Conservation (phyloP, 768 basidiomycete species). For the Suillus bovinus region DNA sequence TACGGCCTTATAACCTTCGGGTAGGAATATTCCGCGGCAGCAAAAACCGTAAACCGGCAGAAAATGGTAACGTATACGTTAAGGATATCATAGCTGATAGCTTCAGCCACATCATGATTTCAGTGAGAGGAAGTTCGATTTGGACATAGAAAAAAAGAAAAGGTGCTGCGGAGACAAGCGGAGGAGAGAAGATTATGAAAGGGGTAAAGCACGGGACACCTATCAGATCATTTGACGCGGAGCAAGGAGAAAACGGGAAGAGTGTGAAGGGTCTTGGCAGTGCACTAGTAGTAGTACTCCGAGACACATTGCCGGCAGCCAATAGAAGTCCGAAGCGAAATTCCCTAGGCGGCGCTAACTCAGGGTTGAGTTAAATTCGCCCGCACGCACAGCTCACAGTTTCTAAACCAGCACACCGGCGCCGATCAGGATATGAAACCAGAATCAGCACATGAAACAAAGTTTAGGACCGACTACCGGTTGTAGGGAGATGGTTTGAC, state of each 20-base stretch:
- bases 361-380: constrained; percentile 16
- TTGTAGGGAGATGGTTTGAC: too few relatives aligned
- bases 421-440: neutral
- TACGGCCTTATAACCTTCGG: constrained; percentile 23
- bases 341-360: constrained; percentile 4
- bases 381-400: neutral
- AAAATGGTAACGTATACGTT: constrained; percentile 29
- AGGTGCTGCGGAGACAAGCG: constrained; percentile 26
- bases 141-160: constrained; percentile 4
- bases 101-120: constrained; percentile 12
- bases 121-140: constrained; percentile 13
- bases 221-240: neutral
- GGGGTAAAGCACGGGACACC: neutral
- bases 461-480: neutral
- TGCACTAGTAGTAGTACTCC: neutral
- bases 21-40: constrained; percentile 11
- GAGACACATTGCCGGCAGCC: constrained; percentile 10
- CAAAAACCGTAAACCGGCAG: constrained; percentile 12
- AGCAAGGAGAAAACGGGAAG: constrained; percentile 9
- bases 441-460: constrained; percentile 10
- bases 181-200: constrained; percentile 15
- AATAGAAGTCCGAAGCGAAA: constrained; percentile 2
- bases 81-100: constrained; percentile 7
- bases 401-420: neutral
- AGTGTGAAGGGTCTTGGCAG: neutral